Evolutionary conservation across 2,329 filamentous ascomycete species (phyloP), one percentile per base, ranked within the genome.

Genomic region (Aureobasidium sp.): DNA sequence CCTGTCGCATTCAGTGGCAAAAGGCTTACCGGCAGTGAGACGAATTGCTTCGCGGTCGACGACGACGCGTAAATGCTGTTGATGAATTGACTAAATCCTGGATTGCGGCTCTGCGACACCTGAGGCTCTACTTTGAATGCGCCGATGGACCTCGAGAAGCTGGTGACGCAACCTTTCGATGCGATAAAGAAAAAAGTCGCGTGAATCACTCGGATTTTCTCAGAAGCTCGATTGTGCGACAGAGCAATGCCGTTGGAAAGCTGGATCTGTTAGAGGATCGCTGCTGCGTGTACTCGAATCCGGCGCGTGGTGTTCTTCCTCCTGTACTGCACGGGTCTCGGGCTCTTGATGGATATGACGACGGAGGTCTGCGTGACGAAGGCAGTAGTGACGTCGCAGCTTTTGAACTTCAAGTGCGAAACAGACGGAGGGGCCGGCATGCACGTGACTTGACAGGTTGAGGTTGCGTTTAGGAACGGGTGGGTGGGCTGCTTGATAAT

Each of bases 1-100:
- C 45, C 34, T 41, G 21, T 51, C 35, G 37, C 35, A 41, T 32
- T 41, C 37, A 41, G 48, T 41, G 48, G 48, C 48, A 25, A 41
- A 34, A 41, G 37, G 41, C 48, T 49, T 49, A 49, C 45, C 24
- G 34, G 22, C 45, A 30, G 14, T 14, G 24, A 49, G 34, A 14
- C 39, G 34, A 21, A n/a, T 11, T 38, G 10, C 6, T 30, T 12
- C 16, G 22, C 45, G 17, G 16, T 49, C 45, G 45, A 30, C 45
- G 17, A 24, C 45, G 34, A 49, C 34, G 45, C 45, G 45, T 49
- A n/a, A 21, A 39, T 29, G 16, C 19, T 14, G 25, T 8, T 6
- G 35, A 24, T 1, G 24, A 30, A 6, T 14, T 30, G n/a, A 10
- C 39, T 34, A 34, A 48, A 34, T 49, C 34, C 16, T 24, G 38